Percentiles rank a stretch among this genome's conserved stretches.
These are phyloP conservation scores for Aspergillus transmontanensis DNA, from an alignment of 2,329 filamentous ascomycete genomes.

Conservation along the genomic window DNA sequence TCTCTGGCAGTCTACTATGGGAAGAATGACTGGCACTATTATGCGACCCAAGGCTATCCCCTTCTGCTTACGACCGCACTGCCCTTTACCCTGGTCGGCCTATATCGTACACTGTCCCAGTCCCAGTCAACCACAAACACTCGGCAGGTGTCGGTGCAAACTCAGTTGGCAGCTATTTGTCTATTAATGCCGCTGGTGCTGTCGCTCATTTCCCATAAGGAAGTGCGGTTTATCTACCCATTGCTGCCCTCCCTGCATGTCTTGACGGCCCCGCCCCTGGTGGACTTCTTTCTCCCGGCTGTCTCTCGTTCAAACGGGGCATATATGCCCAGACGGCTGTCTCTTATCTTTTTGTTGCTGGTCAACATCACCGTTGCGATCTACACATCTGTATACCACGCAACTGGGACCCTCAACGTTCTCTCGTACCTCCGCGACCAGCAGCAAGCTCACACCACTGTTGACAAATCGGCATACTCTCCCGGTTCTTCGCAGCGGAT, in stretches of 20 bases:
- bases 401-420: constrained; percentile 76
- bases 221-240: constrained; percentile 95
- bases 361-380: constrained; percentile 71
- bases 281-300: constrained; percentile 63
- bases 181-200: constrained; percentile 64
- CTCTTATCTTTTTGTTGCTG: constrained; percentile 62
- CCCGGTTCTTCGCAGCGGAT: constrained; percentile 33
- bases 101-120: constrained; percentile 57
- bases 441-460: constrained; percentile 63
- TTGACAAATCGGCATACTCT: constrained; percentile 1
- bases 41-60: constrained; percentile 84
- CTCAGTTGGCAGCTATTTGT: constrained; percentile 61
- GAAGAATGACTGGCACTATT: constrained; percentile 88
- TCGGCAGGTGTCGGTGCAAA: constrained; percentile 45
- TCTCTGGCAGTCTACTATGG: constrained; percentile 92
- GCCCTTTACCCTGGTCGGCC: constrained; percentile 70
- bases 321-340: constrained; percentile 50
- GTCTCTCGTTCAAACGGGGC: constrained; percentile 34
- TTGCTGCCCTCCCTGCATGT: constrained; percentile 84
- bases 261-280: constrained; percentile 69
- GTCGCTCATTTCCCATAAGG: constrained; percentile 87
- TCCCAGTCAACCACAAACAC: constrained; percentile 34
- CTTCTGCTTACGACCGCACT: constrained; percentile 81
- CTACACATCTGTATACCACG: constrained; percentile 77
- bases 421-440: constrained; percentile 73